Evolutionary conservation across 2,329 filamentous ascomycete species (phyloP), one percentile per base, ranked within the genome.

Genomic region (Penicillium sp.): DNA sequence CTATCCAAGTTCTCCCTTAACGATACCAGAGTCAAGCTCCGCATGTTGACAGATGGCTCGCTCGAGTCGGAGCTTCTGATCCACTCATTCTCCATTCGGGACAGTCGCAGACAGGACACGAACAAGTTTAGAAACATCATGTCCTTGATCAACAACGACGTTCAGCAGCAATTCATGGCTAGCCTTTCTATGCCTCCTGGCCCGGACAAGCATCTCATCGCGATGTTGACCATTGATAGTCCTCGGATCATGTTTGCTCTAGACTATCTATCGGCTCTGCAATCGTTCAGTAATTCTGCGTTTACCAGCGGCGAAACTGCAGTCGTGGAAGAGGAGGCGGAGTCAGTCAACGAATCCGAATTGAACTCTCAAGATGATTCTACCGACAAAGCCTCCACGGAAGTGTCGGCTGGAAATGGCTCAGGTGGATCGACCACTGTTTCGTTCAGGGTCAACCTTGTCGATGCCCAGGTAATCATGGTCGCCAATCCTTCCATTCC

Each of bases 101-200:
- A 99, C 66, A 96, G 86, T 53, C 84, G 94, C n/a, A 84, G 82
- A 4, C 80, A 82, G 44, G 90, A 95, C 59, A 87, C 85, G 4
- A 98, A 96, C 74, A 96, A 95, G 64, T 99, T 94, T 77, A 83
- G 89, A 41, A 94, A 91, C 67, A 96, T 98, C 71, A 97, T 98
- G 93, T 90, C 90, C 1, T 84, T 95, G 45, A 89, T 90, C 62
- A 97, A 96, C 68, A 91, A 89, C 58, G 86, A 90, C 46, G 89
- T 93, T 44, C 80, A 82, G 37, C 90, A 97, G 66, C 94, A 99
- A 60, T 90, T 98, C 62, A 98, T 98, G 93, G 93, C 93, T 14
- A 96, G 87, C 64, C 74, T 98, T 3, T 94, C 90, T 0, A 94
- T 98, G 69, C 89, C 90, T 0, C 87, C 89, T 13, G 89, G 89